Base-by-base conservation (phyloP, 2,329 filamentous ascomycete genomes). In the Mollisia scopiformis region DNA sequence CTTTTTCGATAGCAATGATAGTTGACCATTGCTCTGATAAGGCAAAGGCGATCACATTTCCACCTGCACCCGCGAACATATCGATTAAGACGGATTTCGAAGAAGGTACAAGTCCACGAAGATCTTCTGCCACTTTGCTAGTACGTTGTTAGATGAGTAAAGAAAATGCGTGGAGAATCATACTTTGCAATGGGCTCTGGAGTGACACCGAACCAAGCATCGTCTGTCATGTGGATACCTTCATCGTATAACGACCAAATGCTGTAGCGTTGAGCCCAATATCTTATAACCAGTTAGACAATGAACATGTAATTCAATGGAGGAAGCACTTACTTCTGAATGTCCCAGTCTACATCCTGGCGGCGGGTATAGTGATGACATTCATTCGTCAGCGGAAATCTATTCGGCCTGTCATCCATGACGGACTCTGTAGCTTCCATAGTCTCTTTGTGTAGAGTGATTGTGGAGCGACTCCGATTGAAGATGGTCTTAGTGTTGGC, bases 121-220 rank as follows among this genome's bases (percentile, higher is more conserved):
- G 81, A 71, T 97, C 90, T 14, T 81, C 72, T 16, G 93, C 92
- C 56, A 96, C 92, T 77, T 89, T 87, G 61, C 91, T 89, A 64
- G 25, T 41, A 4, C n/a, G 28, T 56, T 54, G 55, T 63, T 52
- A 58, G 55, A 52, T 30, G 14, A 16, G 27, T 6, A 7, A 19
- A 43, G 16, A 55, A 30, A 37, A 35, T 10, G 43, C 11, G 21
- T 47, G 11, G 23, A 30, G 33, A 52, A 43, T 78, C 82, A 70
- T 80, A 95, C 91, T 83, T 87, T 62, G 95, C 95, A 28, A 99
- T 86, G 4, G 91, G 90, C 75, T 99, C 94, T 14, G 95, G 93
- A 0, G 96, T 99, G 7, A 98, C 93, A 58, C 93, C 95, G 74
- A 95, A 99, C 95, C 95, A 99, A 57, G 93, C 90, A 77, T 94